Percentiles rank a stretch among this genome's conserved stretches.
Evolutionary conservation across 2,329 filamentous ascomycete species (phyloP).

Genomic region (Epichloe hybrida): DNA sequence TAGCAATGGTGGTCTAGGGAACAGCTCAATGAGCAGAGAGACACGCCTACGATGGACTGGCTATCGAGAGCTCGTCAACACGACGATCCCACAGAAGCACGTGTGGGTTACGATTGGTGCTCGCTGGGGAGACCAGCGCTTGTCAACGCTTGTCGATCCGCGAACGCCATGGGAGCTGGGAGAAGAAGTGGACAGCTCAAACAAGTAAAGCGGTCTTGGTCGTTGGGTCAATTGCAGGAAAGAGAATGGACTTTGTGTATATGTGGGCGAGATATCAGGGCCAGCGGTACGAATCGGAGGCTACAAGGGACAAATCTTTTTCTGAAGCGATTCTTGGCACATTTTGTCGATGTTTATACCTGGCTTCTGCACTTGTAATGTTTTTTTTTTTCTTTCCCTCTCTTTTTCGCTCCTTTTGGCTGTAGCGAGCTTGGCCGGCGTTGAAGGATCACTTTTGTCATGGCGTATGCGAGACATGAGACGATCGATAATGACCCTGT

Average conservation of each 20-base stretch:
- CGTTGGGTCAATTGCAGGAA: neutral
- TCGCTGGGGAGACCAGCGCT: conserved; percentile 42
- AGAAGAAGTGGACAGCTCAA: conserved; percentile 28
- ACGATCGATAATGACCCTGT: conserved; percentile 4
- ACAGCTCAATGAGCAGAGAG: conserved; percentile 44
- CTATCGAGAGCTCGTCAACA: conserved; percentile 38
- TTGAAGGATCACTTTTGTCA: conserved; percentile 7
- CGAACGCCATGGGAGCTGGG: conserved; percentile 38
- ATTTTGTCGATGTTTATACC: conserved; percentile 7
- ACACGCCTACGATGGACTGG: conserved; percentile 45
- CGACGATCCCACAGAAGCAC: conserved; percentile 43
- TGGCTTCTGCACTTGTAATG: conserved; percentile 8
- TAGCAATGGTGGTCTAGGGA: conserved; percentile 54
- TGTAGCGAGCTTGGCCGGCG: conserved; percentile 5
- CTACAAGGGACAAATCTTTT: neutral
- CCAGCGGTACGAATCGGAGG: neutral
- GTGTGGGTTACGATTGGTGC: conserved; percentile 59
- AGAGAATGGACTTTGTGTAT: neutral
- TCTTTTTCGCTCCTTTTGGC: conserved; percentile 8
- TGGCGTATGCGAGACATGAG: conserved; percentile 7
- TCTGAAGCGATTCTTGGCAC: neutral
- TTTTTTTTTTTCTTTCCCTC: neutral
- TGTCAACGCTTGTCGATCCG: conserved; percentile 42
- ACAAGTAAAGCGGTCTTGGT: conserved; percentile 11
- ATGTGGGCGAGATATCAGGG: neutral